These are phyloP conservation scores for Cucumis melo DNA, from an alignment of 306 rosid species.

Conservation along the genomic window DNA sequence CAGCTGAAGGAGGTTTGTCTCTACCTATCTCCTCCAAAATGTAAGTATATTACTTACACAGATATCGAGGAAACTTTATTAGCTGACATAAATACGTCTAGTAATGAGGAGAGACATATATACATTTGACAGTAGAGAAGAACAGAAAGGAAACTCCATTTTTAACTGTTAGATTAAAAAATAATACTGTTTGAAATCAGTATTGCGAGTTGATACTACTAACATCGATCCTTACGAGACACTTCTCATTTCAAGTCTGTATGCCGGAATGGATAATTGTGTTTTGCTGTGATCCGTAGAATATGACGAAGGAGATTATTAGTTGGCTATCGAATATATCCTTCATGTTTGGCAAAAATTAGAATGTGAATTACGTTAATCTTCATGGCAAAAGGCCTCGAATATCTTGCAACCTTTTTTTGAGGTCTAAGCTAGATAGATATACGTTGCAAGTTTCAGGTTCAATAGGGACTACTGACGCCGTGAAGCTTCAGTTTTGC, in stretches of 20 bases:
- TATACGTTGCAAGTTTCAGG: background rate
- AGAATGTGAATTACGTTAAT: background rate
- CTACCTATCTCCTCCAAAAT: background rate
- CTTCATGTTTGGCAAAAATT: background rate
- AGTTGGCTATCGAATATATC: background rate
- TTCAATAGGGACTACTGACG: background rate
- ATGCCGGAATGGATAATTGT: background rate
- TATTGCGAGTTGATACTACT: background rate
- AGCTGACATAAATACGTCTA: background rate
- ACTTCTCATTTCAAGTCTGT: background rate
- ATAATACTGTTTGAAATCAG: background rate
- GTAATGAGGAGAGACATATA: background rate
- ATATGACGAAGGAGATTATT: background rate
- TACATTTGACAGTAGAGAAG: background rate
- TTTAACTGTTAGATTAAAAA: background rate
- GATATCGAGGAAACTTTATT: background rate
- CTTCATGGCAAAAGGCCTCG: background rate
- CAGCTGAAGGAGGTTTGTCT: constrained; percentile 58
- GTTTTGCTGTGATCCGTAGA: background rate
- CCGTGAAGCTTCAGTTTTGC: background rate
- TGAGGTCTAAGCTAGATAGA: background rate
- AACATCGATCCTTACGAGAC: background rate
- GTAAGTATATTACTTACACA: background rate
- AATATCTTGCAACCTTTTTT: background rate
- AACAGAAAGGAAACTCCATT: background rate